A percentile compares a stretch with the other conserved stretches of the same genome.
These are phyloP conservation scores for Colletotrichum sp. DNA, from an alignment of 2,329 filamentous ascomycete species.

Conservation along the genomic window DNA sequence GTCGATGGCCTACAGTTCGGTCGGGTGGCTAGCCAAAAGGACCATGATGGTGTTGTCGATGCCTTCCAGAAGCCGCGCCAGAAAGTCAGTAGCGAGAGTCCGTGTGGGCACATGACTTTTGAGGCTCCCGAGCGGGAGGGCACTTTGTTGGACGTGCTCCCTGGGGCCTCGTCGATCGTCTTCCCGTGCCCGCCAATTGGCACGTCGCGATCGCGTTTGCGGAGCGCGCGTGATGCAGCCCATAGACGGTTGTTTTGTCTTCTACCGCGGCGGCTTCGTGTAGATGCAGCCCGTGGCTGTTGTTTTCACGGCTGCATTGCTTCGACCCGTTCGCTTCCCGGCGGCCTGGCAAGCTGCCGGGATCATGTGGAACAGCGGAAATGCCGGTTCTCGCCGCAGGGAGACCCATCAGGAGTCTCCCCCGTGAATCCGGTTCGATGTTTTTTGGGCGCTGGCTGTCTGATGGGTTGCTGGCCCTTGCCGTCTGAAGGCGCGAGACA, in stretches of 20 bases:
- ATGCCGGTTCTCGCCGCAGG: constrained; percentile 12
- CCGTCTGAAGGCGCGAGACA: neutral
- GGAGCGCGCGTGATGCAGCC: neutral
- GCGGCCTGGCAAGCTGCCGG: neutral
- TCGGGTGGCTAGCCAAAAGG: neutral
- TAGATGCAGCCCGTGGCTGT: neutral
- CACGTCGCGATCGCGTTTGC: neutral
- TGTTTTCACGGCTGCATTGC: neutral
- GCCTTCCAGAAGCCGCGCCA: constrained; percentile 10
- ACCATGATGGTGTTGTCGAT: neutral
- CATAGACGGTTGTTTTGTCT: neutral
- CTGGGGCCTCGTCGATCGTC: neutral
- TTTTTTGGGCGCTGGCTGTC: neutral
- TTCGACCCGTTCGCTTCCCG: neutral
- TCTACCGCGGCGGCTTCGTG: neutral
- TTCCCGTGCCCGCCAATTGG: neutral
- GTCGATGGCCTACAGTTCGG: constrained; percentile 6
- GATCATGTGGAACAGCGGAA: constrained; percentile 15
- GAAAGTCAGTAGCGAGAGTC: neutral
- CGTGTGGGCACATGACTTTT: neutral
- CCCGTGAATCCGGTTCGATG: neutral
- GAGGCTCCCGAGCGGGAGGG: neutral
- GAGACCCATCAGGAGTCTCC: neutral
- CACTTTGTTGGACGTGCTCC: neutral
- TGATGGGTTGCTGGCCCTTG: neutral